Percentiles rank a stretch among this genome's conserved stretches.
Evolutionary conservation across 805 yeast species (phyloP).

Genomic region (Metschnikowia picachoensis): DNA sequence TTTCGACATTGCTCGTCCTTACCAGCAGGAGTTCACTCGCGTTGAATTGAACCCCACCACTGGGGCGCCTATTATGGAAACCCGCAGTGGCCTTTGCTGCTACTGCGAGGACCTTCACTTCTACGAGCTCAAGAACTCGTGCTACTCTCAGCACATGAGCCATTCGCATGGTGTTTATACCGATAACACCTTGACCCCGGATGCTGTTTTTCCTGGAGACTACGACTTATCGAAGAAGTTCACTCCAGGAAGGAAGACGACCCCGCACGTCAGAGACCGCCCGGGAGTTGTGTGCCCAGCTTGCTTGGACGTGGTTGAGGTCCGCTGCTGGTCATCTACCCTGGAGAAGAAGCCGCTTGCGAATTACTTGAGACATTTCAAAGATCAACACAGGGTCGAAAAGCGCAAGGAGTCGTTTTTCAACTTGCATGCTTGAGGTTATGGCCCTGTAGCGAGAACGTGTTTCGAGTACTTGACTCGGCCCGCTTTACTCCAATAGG

Average conservation of each 20-base stretch:
- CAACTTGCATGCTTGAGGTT: neutral
- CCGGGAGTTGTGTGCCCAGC: constrained; percentile 31
- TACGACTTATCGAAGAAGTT: constrained; percentile 21
- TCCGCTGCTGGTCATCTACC: constrained; percentile 18
- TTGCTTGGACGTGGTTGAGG: constrained; percentile 24
- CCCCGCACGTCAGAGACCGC: constrained; percentile 20
- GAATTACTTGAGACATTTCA: constrained; percentile 19
- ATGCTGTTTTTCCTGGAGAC: constrained; percentile 22
- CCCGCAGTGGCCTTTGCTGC: constrained; percentile 34
- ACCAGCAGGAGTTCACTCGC: constrained; percentile 19
- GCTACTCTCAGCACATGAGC: constrained; percentile 34
- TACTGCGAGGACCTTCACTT: constrained; percentile 29
- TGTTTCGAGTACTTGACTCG: too few species aligned
- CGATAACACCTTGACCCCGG: constrained; percentile 28
- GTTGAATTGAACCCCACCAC: constrained; percentile 11
- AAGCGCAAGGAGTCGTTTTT: constrained; percentile 7
- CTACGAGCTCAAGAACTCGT: constrained; percentile 29
- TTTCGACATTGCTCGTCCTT: constrained; percentile 10
- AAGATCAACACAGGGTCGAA: constrained; percentile 14
- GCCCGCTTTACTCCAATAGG: too few species aligned
- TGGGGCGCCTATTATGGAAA: constrained; percentile 11
- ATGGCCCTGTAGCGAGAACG: too few species aligned
- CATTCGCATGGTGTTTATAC: constrained; percentile 32
- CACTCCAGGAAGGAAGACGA: constrained; percentile 18
- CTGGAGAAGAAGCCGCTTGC: constrained; percentile 16